A percentile compares a stretch with the other conserved stretches of the same genome.
These are phyloP conservation scores for Aspergillus felis DNA, from an alignment of 2,329 filamentous ascomycete genomes.

Conservation along the genomic window DNA sequence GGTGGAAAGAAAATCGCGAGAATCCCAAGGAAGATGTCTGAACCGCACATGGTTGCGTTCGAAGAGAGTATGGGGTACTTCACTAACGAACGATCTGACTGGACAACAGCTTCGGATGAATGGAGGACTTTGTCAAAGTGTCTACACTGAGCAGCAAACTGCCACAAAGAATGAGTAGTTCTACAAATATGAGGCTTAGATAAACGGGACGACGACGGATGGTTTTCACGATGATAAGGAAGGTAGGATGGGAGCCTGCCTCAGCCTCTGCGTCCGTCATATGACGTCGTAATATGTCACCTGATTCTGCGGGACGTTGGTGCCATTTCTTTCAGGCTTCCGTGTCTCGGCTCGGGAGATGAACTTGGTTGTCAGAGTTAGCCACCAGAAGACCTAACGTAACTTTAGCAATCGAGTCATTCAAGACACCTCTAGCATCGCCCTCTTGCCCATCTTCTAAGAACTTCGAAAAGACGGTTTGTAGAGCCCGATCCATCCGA, in stretches of 20 bases:
- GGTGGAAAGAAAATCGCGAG: conserved; percentile 60
- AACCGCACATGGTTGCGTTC: conserved; percentile 50
- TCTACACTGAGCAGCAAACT: not conserved
- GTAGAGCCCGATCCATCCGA: too few relatives aligned
- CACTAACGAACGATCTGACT: not conserved
- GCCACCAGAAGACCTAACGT: too few relatives aligned
- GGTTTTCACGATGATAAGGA: not conserved
- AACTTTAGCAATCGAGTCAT: too few relatives aligned
- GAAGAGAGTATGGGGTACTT: conserved; percentile 1
- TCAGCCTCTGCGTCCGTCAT: conserved; percentile 3
- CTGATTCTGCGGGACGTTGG: not conserved
- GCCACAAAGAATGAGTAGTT: not conserved
- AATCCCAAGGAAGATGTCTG: conserved; percentile 58
- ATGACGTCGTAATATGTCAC: conserved; percentile 11
- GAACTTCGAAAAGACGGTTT: too few relatives aligned
- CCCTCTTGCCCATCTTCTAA: too few relatives aligned
- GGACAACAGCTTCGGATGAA: not conserved
- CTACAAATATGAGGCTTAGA: not conserved
- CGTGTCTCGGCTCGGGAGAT: not conserved
- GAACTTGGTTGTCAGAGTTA: too few relatives aligned
- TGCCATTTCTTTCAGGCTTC: not conserved
- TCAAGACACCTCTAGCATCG: too few relatives aligned
- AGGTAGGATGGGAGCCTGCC: conserved; percentile 8
- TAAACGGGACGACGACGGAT: not conserved
- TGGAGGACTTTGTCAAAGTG: not conserved